phyloP scores from a whole-genome alignment of 805 yeast species.

The Candida nanaspora region DNA sequence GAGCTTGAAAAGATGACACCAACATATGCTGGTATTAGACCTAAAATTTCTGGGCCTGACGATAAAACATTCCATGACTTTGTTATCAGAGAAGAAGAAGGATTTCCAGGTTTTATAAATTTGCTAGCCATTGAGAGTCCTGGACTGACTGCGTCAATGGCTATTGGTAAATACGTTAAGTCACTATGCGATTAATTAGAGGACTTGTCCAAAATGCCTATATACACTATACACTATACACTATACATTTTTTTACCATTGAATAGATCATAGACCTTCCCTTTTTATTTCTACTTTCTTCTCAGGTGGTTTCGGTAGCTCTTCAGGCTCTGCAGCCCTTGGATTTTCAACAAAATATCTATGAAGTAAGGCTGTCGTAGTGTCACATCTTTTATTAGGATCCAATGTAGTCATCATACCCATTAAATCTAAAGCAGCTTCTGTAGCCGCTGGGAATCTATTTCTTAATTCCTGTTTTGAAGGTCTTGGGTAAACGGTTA shows the following conservation, averaged over 20 bases:
- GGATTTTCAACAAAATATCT: constrained; percentile 71
- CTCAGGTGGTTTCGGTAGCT: constrained; percentile 44
- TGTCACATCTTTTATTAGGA: constrained; percentile 66
- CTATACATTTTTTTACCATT: too few relatives aligned
- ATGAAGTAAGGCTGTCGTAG: constrained; percentile 56
- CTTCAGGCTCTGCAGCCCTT: constrained; percentile 58
- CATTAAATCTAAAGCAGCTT: constrained; percentile 70
- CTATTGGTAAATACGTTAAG: constrained; percentile 68
- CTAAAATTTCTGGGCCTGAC: constrained; percentile 52
- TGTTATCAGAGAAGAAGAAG: constrained; percentile 60
- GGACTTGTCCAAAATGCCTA: too few relatives aligned
- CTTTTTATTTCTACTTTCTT: constrained; percentile 4
- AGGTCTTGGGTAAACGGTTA: constrained; percentile 77
- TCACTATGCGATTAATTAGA: not conserved
- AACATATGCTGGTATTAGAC: constrained; percentile 77
- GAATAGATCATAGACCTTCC: not conserved
- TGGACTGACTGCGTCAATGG: constrained; percentile 77
- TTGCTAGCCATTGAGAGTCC: constrained; percentile 86
- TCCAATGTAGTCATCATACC: constrained; percentile 66
- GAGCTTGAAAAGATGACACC: constrained; percentile 46
- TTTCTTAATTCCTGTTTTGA: constrained; percentile 71
- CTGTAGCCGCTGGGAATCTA: constrained; percentile 87
- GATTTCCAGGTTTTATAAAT: constrained; percentile 72
- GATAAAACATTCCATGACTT: constrained; percentile 59
- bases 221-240: too few relatives aligned